Base-by-base conservation (phyloP, 352 stramenopile genomes). In the Globisporangium megalacanthum region DNA sequence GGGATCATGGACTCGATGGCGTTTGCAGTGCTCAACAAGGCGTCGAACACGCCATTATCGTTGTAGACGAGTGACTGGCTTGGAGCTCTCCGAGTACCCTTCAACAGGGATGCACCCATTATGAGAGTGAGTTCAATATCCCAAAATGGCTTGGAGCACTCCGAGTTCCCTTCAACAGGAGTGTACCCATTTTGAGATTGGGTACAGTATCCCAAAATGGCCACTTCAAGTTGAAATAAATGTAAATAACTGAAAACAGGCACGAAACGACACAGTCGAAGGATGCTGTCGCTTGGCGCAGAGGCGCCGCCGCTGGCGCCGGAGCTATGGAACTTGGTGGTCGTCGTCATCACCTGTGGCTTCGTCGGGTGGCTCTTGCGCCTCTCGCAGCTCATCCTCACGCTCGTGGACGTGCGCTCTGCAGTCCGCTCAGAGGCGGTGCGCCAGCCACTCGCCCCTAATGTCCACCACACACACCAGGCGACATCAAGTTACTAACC, bases 1-100 rank as follows among this genome's bases (percentile, higher is more conserved):
- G 76, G 77, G 9, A 82, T 87, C 57, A 76, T 85, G 64, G 79
- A 89, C 65, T 85, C 79, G 48, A 57, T 83, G 46, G 62, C 73
- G 36, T 86, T 86, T 41, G 66, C 70, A 33, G 58, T 83, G 36
- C 65, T 80, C 50, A 79, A 76, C 64, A 81, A 78, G 62, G 72
- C 66, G 14, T 72, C 69, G 44, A 70, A 56, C 49, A 62, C 66
- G n/a, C 68, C 74, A 20, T 54, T 84, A 53, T 57, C 56, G 19
- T 46, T 84, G 44, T 84, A 75, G 42, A 47, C 36, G 44, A 49
- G 15, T 13, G n/a, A 31, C 14, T 45, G 31, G 11, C 15, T 42
- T 44, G 31, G 48, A 39, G n/a, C 15, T 49, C 25, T 29, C 25
- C 25, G 25, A 29, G 25, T 29, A 4, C 25, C 25, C 25, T 29